Evolutionary conservation across 805 yeast species (phyloP), one percentile per base, ranked within the genome.

Genomic region (Wickerhamiella bombiphila): DNA sequence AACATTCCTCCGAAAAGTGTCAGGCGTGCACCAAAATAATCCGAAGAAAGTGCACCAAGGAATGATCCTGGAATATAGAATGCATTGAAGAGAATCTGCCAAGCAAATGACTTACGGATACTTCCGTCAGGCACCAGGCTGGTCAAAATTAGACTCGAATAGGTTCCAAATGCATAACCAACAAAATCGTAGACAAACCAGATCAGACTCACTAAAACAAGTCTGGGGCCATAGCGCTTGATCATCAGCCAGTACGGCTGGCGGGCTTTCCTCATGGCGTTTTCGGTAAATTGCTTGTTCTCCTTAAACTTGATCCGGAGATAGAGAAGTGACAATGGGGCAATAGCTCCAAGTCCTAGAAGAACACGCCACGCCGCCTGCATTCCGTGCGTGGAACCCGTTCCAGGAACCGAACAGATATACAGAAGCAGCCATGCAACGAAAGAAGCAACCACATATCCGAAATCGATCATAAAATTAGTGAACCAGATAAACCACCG

Each of bases 121-220:
- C 77, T 69, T 31, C 70, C 68, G 37, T 66, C 72, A 8, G 74
- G 70, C 29, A 68, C 65, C 42, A 80, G 69, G 38, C 79, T 63
- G 29, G 63, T 61, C 45, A 85, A 61, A 48, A 88, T 82, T 42
- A 70, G 69, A 9, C 86, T 63, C 5, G 93, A 80, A 60, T 78
- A 85, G 50, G 80, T 72, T 51, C 93, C 86, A 56, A 82, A 85
- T 0, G 94, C 82, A 59, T 83, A 88, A 9, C 76, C 71, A 29
- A 85, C 74, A 59, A 86, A 82, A 61, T 88, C 93, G 56, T 86
- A 88, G 50, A 83, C 65, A 64, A 82, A 85, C 97, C 97, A 86
- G 51, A 86, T 73, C 36, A 80, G 49, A 4, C 88, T 64, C 21
- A 83, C 80, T 33, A 82, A 62, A 7, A 64, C 32, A 42, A 85